Base-by-base conservation (phyloP, 192 early-diverging fungal genomes). In the Pilobolus umbonatus region DNA sequence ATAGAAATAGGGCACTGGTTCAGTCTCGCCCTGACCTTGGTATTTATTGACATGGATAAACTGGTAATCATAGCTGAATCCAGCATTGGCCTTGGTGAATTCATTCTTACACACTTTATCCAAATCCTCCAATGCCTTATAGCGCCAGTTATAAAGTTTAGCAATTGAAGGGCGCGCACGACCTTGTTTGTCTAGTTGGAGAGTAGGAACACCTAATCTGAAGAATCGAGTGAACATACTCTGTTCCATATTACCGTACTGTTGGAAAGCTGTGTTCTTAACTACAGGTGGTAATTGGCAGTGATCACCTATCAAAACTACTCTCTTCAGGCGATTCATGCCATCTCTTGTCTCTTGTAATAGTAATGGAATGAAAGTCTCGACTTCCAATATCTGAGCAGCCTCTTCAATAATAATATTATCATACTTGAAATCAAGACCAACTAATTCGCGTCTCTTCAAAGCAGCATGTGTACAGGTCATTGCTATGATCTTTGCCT, bases 321-420 rank as follows among this genome's bases (percentile, higher is more conserved):
- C 83, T 12, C 98, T 87, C 72, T 91, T 83, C 31, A 99, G 69
- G 0, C 86, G 82, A 61, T 67, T 85, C 61, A 60, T 61, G 7
- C 79, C 81, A 66, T 76, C 79, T 32, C 87, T 78, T 5, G 81
- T 76, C 50, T 75, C 84, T 72, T 95, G 94, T 5, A 98, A 69
- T 31, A 91, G 61, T 68, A 98, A 73, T 7, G 98, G 95, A 22
- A 98, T 90, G 60, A 98, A 88, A 11, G 95, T 85, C 62, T 98
- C 95, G 9, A 98, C 85, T 66, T 99, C 95, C 11, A 98, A 68
- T 21, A 97, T 85, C 67, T 98, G 94, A 11, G 91, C 95, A 1
- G 93, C 87, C 68, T 99, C 98, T 75, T 99, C 98, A 88, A 99
- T 94, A 25, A 99, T 79, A 15, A 99, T 85, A 45, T 81, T 93